Conservation (phyloP, 2,329 filamentous ascomycete species). For the Epichloe hybrida region DNA sequence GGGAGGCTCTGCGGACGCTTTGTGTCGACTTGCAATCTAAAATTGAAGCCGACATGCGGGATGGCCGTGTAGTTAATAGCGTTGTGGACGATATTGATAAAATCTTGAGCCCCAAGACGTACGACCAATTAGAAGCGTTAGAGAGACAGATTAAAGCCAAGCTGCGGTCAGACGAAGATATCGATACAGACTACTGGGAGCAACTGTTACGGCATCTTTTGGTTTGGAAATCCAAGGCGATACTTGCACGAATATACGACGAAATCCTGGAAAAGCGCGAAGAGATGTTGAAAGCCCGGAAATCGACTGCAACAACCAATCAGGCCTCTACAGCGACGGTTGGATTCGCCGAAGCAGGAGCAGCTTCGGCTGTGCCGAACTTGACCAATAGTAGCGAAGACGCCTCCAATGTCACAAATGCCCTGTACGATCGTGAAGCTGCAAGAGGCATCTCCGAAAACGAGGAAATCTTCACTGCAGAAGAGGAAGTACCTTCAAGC, state of each 20-base stretch:
- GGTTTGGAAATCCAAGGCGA: slow-evolving; percentile 86
- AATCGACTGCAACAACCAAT: slow-evolving; percentile 3
- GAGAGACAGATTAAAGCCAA: slow-evolving; percentile 82
- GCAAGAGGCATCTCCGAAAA: slow-evolving; percentile 84
- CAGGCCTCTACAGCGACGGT: background rate
- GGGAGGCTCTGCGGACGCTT: slow-evolving; percentile 79
- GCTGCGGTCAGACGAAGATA: slow-evolving; percentile 74
- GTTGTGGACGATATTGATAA: slow-evolving; percentile 82
- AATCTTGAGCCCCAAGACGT: slow-evolving; percentile 71
- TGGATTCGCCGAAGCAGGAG: background rate
- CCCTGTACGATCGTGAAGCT: slow-evolving; percentile 82
- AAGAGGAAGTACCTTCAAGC: slow-evolving; percentile 56
- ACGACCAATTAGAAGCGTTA: slow-evolving; percentile 72
- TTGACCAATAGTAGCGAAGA: slow-evolving; percentile 47
- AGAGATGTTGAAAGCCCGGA: slow-evolving; percentile 1
- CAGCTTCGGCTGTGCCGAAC: background rate
- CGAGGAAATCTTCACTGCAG: slow-evolving; percentile 87
- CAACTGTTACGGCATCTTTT: slow-evolving; percentile 73
- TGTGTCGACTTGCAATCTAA: slow-evolving; percentile 64
- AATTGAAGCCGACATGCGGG: slow-evolving; percentile 43
- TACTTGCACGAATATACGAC: slow-evolving; percentile 64
- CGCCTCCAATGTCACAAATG: slow-evolving; percentile 75
- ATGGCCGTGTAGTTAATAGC: slow-evolving; percentile 65
- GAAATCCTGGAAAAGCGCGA: slow-evolving; percentile 36
- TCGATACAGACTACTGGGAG: slow-evolving; percentile 97